A percentile compares a stretch with the other conserved stretches of the same genome.
phyloP scores from a whole-genome alignment of 140 eudicot genomes.

The Bidens hawaiensis region DNA sequence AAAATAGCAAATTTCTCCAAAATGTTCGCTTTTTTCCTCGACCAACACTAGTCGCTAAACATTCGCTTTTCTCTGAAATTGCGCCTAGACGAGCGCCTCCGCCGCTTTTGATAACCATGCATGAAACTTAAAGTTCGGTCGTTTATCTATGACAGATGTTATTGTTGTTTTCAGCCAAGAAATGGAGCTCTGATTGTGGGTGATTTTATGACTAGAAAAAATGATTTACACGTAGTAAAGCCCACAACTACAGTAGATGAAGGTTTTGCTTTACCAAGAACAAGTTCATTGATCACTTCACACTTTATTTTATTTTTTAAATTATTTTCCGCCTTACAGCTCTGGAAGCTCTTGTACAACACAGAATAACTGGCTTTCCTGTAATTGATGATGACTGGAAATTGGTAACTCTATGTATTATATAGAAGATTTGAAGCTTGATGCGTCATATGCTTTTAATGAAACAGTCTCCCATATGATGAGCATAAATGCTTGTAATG shows the following conservation, averaged over 20 bases:
- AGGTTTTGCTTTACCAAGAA: conserved; percentile 40
- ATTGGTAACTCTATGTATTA: conserved; percentile 43
- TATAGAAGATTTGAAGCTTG: neutral
- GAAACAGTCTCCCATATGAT: conserved; percentile 4
- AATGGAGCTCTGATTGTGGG: conserved; percentile 77
- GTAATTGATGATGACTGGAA: conserved; percentile 94
- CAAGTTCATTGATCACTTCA: neutral
- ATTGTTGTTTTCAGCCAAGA: conserved; percentile 41
- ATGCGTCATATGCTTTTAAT: neutral
- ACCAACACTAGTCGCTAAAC: no score
- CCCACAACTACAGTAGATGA: conserved; percentile 86
- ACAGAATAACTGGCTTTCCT: conserved; percentile 94
- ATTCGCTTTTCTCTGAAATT: no score
- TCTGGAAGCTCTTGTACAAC: conserved; percentile 68
- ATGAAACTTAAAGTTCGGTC: no score
- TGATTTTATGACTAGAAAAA: conserved; percentile 87
- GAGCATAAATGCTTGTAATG: conserved; percentile 1
- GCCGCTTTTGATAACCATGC: no score
- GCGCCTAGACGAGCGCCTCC: no score
- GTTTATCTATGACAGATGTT: conserved; percentile 14
- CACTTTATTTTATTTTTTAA: neutral
- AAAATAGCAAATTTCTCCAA: no score
- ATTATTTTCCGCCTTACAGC: conserved; percentile 45
- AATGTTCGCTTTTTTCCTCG: no score
- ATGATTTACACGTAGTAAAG: conserved; percentile 74